Base-by-base conservation (phyloP, 768 basidiomycete genomes). In the Suillus placidus region DNA sequence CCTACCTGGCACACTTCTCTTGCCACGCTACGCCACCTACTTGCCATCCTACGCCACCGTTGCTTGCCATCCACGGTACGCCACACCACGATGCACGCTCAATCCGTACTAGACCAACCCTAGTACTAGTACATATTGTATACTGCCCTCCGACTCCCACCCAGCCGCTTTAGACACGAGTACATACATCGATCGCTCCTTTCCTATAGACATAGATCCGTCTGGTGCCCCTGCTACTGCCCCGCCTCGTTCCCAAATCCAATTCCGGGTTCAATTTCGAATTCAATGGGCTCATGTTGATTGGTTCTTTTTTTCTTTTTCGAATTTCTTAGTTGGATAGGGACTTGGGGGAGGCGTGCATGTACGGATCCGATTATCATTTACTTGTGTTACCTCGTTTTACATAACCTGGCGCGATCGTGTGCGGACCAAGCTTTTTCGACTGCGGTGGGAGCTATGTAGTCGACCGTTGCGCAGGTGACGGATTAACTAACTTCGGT, bases 161-260 rank as follows among this genome's bases (percentile, higher is more conserved):
- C 9, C 14, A 49, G 23, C 26, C 32, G 52, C 16, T 54, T 10
- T 54, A 52, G 30, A 52, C 51, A 52, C 51, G 51, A 52, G 51
- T 52, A 52, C 16, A 9, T 49, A 18, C 16, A 54, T 20, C 30
- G 1, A 54, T 32, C 52, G 9, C 30, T 54, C 52, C 52, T 32
- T 38, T 12, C 12, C 3, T 12, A 12, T 38, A 38, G 37, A 38
- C 37, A 12, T 38, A 38, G 37, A 38, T 38, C 26, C 2, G 26
- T 26, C 26, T 26, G 26, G 26, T 26, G 26, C 26, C 2, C 26
- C 9, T n/a, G 20, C 42, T n/a, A 23, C 12, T 49, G 51, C 26
- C 51, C 51, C 51, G 51, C 51, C 51, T 30, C 26, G 51, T 51
- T 51, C 51, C 51, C 14, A 51, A 51, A 51, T 51, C 16, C 30